phyloP scores from a whole-genome alignment of 768 basidiomycete species.

The Cubamyces sp. region DNA sequence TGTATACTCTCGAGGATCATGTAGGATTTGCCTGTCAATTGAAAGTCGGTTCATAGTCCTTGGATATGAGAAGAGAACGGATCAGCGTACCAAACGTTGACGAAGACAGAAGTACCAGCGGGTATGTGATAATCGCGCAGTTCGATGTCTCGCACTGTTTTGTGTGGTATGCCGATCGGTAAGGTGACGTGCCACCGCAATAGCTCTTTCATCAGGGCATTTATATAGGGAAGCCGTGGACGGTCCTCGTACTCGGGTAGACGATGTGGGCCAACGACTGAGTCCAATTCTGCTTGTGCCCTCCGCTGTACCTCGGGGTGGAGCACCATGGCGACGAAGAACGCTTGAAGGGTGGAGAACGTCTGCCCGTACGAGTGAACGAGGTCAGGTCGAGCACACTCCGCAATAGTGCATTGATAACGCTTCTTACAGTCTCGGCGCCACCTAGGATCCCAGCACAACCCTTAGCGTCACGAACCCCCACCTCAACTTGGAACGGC shows the following conservation, averaged over 20 bases:
- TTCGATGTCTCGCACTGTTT: constrained; percentile 42
- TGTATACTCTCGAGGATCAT: constrained; percentile 13
- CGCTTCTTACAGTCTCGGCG: no score
- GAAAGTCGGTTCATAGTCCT: no score
- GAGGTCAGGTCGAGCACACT: no score
- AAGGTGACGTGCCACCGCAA: constrained; percentile 18
- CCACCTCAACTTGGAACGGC: no score
- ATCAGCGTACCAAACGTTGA: constrained; percentile 21
- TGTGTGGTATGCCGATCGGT: constrained; percentile 32
- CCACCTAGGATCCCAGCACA: no score
- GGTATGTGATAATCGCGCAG: constrained; percentile 45
- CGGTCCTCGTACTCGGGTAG: constrained; percentile 22
- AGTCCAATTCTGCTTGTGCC: constrained; percentile 25
- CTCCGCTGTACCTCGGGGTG: constrained; percentile 20
- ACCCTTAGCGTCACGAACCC: no score
- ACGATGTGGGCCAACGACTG: constrained; percentile 16
- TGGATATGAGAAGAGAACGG: background rate
- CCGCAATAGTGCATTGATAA: no score
- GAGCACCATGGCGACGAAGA: constrained; percentile 18
- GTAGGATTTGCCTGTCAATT: constrained; percentile 6
- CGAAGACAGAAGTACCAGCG: constrained; percentile 29
- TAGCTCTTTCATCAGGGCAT: constrained; percentile 27
- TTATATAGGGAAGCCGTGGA: constrained; percentile 19
- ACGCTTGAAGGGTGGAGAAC: constrained; percentile 11
- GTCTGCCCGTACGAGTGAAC: background rate